A percentile compares a stretch with the other conserved stretches of the same genome.
Evolutionary conservation across 768 basidiomycete genomes (phyloP).

Genomic region (Chlorophyllum brunneum): DNA sequence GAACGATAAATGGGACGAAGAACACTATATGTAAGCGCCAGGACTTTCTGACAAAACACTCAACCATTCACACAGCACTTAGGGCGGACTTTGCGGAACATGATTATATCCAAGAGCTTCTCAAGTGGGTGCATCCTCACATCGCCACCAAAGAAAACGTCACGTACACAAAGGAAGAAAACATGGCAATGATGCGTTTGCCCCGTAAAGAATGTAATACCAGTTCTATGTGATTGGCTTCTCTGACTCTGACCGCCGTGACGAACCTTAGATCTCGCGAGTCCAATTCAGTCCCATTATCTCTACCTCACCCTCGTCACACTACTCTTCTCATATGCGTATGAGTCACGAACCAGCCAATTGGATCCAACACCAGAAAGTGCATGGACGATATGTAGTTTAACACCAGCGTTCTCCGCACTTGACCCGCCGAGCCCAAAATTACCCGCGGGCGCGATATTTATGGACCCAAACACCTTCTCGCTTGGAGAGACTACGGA

Average conservation of each 20-base stretch:
- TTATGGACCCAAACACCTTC: slow-evolving; percentile 25
- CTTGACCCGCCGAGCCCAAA: slow-evolving; percentile 47
- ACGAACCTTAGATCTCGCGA: slow-evolving; percentile 51
- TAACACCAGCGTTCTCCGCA: slow-evolving; percentile 79
- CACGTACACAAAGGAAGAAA: slow-evolving; percentile 71
- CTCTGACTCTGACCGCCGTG: slow-evolving; percentile 1
- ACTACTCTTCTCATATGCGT: slow-evolving; percentile 76
- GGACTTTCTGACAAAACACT: neutral
- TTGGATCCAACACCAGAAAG: slow-evolving; percentile 84
- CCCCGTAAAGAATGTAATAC: slow-evolving; percentile 51
- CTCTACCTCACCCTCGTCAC: slow-evolving; percentile 69
- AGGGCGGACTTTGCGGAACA: slow-evolving; percentile 84
- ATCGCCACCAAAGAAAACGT: slow-evolving; percentile 30
- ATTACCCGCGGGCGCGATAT: slow-evolving; percentile 25
- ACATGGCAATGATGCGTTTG: slow-evolving; percentile 55
- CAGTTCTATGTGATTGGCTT: slow-evolving; percentile 8
- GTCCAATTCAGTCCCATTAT: slow-evolving; percentile 48
- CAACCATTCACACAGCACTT: slow-evolving; percentile 10
- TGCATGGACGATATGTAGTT: slow-evolving; percentile 76
- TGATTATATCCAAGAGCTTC: slow-evolving; percentile 67
- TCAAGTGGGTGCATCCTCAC: slow-evolving; percentile 63
- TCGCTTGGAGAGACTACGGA: slow-evolving; percentile 43
- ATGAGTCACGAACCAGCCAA: slow-evolving; percentile 76
- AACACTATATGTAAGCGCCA: slow-evolving; percentile 68
- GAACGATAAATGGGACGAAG: slow-evolving; percentile 77